Evolutionary conservation across 805 yeast genomes (phyloP).

Genomic region (Wickerhamiella musiphila): DNA sequence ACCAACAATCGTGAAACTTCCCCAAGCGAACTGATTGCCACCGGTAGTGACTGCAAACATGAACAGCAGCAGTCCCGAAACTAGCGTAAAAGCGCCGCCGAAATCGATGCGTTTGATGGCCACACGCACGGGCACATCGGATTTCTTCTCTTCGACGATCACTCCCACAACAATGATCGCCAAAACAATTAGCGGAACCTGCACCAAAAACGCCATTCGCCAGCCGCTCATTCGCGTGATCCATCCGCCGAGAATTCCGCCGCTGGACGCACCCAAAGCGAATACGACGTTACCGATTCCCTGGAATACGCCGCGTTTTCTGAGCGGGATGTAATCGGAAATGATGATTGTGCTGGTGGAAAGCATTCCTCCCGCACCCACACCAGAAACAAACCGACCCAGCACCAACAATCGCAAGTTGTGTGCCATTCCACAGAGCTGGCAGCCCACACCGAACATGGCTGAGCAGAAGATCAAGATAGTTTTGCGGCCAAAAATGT

Average conservation of each 20-base stretch:
- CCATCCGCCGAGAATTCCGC: constrained; percentile 42
- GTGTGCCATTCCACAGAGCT: constrained; percentile 34
- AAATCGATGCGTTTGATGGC: constrained; percentile 47
- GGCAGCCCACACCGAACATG: constrained; percentile 31
- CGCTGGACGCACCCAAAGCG: constrained; percentile 60
- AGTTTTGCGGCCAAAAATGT: constrained; percentile 29
- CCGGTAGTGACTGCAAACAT: constrained; percentile 52
- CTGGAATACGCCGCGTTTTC: constrained; percentile 67
- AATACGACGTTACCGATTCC: constrained; percentile 64
- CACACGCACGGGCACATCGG: constrained; percentile 23
- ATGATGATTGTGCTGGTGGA: constrained; percentile 58
- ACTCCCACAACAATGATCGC: constrained; percentile 7
- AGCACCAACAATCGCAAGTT: constrained; percentile 43
- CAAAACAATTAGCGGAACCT: constrained; percentile 26
- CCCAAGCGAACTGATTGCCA: constrained; percentile 36
- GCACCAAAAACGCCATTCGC: constrained; percentile 32
- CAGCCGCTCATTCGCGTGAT: constrained; percentile 40
- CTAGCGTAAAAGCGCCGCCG: constrained; percentile 45
- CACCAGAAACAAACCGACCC: constrained; percentile 67
- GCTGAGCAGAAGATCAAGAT: constrained; percentile 27
- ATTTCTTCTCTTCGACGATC: constrained; percentile 8
- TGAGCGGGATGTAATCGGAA: constrained; percentile 58
- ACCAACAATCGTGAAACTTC: constrained; percentile 25
- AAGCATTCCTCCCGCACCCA: constrained; percentile 83
- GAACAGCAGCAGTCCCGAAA: constrained; percentile 36